Conservation (phyloP, 257 asterid genomes). For the Knoxia roxburghii region DNA sequence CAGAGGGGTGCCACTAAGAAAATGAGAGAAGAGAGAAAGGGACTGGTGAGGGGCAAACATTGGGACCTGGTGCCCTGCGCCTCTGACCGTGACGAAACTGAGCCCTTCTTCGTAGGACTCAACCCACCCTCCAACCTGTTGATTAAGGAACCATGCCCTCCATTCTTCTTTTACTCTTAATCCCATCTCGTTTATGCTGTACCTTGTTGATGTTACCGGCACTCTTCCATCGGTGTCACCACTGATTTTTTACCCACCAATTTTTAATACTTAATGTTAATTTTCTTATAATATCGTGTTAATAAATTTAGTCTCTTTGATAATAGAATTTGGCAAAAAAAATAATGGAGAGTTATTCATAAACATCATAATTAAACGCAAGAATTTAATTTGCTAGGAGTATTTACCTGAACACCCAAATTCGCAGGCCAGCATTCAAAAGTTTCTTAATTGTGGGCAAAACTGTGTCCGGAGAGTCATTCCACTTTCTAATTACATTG, state of each 20-base stretch:
- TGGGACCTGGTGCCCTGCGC: conserved; percentile 30
- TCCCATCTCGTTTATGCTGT: conserved; percentile 27
- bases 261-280: too few species aligned
- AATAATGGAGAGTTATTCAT: too few species aligned
- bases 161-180: conserved; percentile 23
- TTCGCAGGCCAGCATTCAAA: conserved; percentile 26
- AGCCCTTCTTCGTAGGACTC: conserved; percentile 13
- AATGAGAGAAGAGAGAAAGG: conserved; percentile 21
- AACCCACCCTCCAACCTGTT: conserved; percentile 28
- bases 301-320: too few species aligned
- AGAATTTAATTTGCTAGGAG: too few species aligned
- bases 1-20: conserved; percentile 14
- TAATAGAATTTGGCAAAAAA: too few species aligned
- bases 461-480: conserved; percentile 28
- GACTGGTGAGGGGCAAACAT: conserved; percentile 20
- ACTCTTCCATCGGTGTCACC: conserved; percentile 43
- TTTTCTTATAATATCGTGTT: too few species aligned
- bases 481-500: conserved; percentile 24
- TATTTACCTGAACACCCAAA: conserved; percentile 42
- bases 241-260: conserved; percentile 9
- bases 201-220: conserved; percentile 33
- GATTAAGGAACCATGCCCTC: conserved; percentile 30
- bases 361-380: too few species aligned
- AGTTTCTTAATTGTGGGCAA: conserved; percentile 29
- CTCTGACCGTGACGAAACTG: conserved; percentile 23